A percentile compares a stretch with the other conserved stretches of the same genome.
These are phyloP conservation scores for Gelatoporia subvermispora DNA, from an alignment of 768 basidiomycete genomes.

Conservation along the genomic window DNA sequence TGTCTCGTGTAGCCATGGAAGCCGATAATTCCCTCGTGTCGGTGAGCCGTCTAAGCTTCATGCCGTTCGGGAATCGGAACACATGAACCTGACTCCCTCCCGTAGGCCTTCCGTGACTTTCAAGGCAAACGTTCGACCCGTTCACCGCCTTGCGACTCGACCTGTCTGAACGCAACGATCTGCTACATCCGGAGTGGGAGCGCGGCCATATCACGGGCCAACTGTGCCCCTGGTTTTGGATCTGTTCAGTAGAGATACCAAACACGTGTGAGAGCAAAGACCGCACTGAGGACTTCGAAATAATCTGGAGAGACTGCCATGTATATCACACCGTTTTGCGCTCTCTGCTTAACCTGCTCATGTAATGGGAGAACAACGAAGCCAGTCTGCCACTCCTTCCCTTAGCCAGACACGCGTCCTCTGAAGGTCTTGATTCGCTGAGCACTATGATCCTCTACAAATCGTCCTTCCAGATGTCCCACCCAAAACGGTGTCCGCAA, in stretches of 20 bases:
- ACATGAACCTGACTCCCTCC: too few species aligned
- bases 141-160: slow-evolving; percentile 50
- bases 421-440: too few species aligned
- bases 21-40: slow-evolving; percentile 51
- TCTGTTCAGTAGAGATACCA: slow-evolving; percentile 47
- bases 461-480: slow-evolving; percentile 31
- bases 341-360: too few species aligned
- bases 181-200: slow-evolving; percentile 79
- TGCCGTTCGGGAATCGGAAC: too few species aligned
- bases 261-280: too few species aligned
- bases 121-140: slow-evolving; percentile 67
- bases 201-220: slow-evolving; percentile 50
- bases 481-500: slow-evolving; percentile 34
- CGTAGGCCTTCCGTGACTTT: slow-evolving; percentile 19
- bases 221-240: slow-evolving; percentile 60
- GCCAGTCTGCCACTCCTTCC: too few species aligned
- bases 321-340: too few species aligned
- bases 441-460: too few species aligned
- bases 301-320: not conserved
- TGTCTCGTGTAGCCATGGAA: slow-evolving; percentile 48
- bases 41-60: slow-evolving; percentile 27
- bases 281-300: too few species aligned
- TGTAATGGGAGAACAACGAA: too few species aligned
- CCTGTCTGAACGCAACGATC: slow-evolving; percentile 62
- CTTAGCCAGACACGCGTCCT: too few species aligned